Conservation (phyloP, 2,329 filamentous ascomycete genomes). For the Claviceps capensis region DNA sequence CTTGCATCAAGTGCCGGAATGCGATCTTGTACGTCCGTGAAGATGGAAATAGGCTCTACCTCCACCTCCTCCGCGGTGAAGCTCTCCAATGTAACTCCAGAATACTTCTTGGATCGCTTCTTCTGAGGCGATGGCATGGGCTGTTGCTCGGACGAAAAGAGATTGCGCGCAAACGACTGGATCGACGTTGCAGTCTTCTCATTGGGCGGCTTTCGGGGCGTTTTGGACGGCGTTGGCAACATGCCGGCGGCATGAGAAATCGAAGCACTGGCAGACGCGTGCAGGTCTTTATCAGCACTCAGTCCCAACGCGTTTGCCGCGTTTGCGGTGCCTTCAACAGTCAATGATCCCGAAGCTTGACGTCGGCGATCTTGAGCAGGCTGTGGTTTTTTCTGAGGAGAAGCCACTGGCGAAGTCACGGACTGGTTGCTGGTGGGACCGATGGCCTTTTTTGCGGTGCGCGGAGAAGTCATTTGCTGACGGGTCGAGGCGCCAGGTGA, state of each 20-base stretch:
- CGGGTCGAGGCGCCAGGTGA: constrained; percentile 31
- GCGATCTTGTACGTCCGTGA: constrained; percentile 67
- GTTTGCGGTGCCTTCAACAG: constrained; percentile 27
- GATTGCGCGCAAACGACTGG: constrained; percentile 41
- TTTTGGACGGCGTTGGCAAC: constrained; percentile 69
- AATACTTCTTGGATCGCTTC: constrained; percentile 42
- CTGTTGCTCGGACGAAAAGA: constrained; percentile 48
- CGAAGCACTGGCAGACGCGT: constrained; percentile 14
- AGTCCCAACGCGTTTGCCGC: constrained; percentile 29
- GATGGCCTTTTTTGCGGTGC: constrained; percentile 18
- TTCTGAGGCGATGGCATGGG: constrained; percentile 46
- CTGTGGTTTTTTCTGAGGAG: constrained; percentile 37
- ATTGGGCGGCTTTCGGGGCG: constrained; percentile 49
- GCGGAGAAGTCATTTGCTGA: constrained; percentile 18
- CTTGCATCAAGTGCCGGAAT: constrained; percentile 54
- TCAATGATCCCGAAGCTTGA: constrained; percentile 31
- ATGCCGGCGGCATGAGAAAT: constrained; percentile 33
- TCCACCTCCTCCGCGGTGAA: constrained; percentile 44
- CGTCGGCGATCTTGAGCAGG: constrained; percentile 33
- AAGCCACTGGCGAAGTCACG: constrained; percentile 29
- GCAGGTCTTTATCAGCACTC: constrained; percentile 13
- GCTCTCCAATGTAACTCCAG: constrained; percentile 40
- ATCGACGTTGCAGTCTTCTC: constrained; percentile 37
- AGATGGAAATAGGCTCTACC: constrained; percentile 53
- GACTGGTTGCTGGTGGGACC: constrained; percentile 13